Evolutionary conservation across 768 basidiomycete genomes (phyloP), one percentile per base, ranked within the genome.

Genomic region (Mycena galopus): DNA sequence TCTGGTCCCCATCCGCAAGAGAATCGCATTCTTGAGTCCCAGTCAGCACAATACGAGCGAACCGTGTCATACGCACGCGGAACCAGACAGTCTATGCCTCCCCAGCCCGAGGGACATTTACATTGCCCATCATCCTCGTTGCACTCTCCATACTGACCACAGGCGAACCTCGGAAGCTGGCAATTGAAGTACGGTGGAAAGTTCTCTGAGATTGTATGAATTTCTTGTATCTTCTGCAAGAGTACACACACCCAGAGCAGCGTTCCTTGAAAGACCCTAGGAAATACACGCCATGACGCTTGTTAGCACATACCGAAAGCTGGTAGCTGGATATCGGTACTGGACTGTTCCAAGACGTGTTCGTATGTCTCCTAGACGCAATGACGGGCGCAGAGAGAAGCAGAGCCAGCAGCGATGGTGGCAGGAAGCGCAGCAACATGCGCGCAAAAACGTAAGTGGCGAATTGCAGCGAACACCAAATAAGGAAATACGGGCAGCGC

Each of bases 121-220:
- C 98, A 99, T 77, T 98, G 96, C 2, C 98, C 98, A 78, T 98
- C 92, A 78, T 94, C 98, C 59, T 90, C 87, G 78, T 97, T 93
- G 83, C 98, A 99, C 51, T 91, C 84, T 30, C 96, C 97, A 75
- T 91, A 98, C 81, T 99, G 96, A 1, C 96, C 96, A 79, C 97
- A 99, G 0, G 88, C 93, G 82, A 97, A 98, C 0, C 90, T 93
- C 0, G 96, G 96, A 19, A 99, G 86, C 65, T 96, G 87, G 81
- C 97, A 99, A 81, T 99, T 99, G 87, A 99, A 99, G 82, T 96
- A 98, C 4, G 93, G 93, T 10, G 94, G 94, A 73, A 94, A 95
- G 81, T 89, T 85, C 32, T 85, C 90, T 91, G 69, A 11, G 61
- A 25, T 30, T 23, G 21, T 2, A 30, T 72, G 17, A 69, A 64